phyloP scores from a whole-genome alignment of 1,284 basidiomycete species.

The Tilletia walkeri region DNA sequence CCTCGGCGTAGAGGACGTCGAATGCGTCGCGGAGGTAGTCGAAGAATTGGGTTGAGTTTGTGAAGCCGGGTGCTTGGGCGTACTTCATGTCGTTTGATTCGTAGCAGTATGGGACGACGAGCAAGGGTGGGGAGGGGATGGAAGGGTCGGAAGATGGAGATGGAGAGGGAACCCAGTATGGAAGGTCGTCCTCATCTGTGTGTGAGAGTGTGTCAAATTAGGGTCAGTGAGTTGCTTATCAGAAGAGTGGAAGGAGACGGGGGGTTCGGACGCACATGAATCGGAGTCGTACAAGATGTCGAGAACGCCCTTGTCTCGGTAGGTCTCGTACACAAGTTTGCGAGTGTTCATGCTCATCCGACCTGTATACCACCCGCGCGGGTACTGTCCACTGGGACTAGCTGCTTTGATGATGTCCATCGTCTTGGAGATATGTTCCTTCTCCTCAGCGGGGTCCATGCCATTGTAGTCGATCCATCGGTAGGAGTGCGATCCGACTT shows the following conservation, averaged over 20 bases:
- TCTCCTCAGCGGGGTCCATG: conserved; percentile 51
- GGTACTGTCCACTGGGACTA: conserved; percentile 39
- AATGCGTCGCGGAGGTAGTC: conserved; percentile 57
- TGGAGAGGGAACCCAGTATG: conserved; percentile 54
- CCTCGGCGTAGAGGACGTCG: conserved; percentile 56
- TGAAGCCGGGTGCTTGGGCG: conserved; percentile 55
- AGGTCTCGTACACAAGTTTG: conserved; percentile 51
- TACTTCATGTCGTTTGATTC: conserved; percentile 58
- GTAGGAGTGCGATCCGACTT: conserved; percentile 56
- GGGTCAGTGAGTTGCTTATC: conserved; percentile 17
- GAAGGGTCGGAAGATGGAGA: conserved; percentile 34
- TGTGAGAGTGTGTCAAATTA: too few relatives aligned
- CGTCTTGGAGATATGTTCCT: conserved; percentile 49
- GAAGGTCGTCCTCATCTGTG: conserved; percentile 57
- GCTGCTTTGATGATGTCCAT: conserved; percentile 53
- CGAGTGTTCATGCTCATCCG: conserved; percentile 51
- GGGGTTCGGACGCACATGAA: conserved; percentile 34
- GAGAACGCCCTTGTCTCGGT: conserved; percentile 40
- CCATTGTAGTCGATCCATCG: conserved; percentile 55
- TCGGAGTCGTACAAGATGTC: conserved; percentile 49
- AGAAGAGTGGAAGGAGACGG: conserved; percentile 33
- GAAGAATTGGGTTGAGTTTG: conserved; percentile 54
- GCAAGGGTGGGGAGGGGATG: conserved; percentile 37
- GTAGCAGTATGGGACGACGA: conserved; percentile 57
- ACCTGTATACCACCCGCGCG: conserved; percentile 58